Conservation (phyloP, 345 rosid genomes). For the Brassica cretica region DNA sequence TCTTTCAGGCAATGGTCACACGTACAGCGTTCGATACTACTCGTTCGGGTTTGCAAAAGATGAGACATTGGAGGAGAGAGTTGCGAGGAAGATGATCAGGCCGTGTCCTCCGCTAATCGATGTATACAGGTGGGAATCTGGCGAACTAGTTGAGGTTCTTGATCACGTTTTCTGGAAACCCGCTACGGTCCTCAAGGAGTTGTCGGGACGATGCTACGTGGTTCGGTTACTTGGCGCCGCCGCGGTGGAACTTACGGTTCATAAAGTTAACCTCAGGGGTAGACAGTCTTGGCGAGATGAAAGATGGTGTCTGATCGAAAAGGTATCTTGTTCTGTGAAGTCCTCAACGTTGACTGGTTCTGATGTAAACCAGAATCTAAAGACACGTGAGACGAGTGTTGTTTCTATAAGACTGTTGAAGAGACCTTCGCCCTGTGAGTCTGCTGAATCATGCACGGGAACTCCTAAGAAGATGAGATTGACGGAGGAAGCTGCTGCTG, state of each 20-base stretch:
- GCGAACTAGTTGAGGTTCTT: conserved; percentile 63
- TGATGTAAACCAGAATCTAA: conserved; percentile 29
- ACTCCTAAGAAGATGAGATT: conserved; percentile 37
- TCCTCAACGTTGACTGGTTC: conserved; percentile 26
- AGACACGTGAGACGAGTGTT: conserved; percentile 34
- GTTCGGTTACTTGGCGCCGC: conserved; percentile 52
- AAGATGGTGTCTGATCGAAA: conserved; percentile 50
- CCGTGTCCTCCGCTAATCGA: conserved; percentile 60
- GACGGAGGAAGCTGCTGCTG: conserved; percentile 9
- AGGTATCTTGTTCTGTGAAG: conserved; percentile 42
- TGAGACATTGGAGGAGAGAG: conserved; percentile 43
- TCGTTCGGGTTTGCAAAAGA: neutral
- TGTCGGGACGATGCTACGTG: conserved; percentile 30
- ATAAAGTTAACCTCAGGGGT: conserved; percentile 49
- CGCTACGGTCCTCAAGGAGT: conserved; percentile 44
- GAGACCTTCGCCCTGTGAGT: conserved; percentile 46
- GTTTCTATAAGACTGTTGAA: conserved; percentile 42
- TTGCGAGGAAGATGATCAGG: conserved; percentile 58
- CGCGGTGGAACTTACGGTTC: conserved; percentile 30
- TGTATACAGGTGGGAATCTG: conserved; percentile 48
- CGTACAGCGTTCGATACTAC: conserved; percentile 46
- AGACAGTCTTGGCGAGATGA: conserved; percentile 63
- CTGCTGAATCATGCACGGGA: conserved; percentile 42
- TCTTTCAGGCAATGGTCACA: conserved; percentile 61
- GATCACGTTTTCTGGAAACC: conserved; percentile 56